These are phyloP conservation scores for Monosporascus cannonballus DNA, from an alignment of 2,329 filamentous ascomycete species.

Conservation along the genomic window DNA sequence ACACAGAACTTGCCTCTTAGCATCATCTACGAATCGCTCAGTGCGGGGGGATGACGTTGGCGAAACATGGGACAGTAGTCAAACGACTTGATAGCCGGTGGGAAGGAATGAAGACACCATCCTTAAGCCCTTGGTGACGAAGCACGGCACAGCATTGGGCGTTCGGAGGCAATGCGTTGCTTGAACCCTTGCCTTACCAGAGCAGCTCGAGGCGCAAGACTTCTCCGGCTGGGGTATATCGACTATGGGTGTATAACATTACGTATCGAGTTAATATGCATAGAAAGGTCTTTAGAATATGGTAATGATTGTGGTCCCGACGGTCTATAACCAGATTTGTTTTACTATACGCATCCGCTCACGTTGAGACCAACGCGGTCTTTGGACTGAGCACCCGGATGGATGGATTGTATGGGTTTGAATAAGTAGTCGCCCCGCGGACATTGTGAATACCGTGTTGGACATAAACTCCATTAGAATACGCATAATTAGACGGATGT, in stretches of 20 bases:
- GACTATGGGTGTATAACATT: neutral
- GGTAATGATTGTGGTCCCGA: too few species aligned
- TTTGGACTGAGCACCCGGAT: too few species aligned
- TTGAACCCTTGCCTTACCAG: constrained; percentile 5
- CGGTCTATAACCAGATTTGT: too few species aligned
- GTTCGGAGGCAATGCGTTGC: constrained; percentile 7
- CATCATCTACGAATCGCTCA: constrained; percentile 11
- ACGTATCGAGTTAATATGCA: neutral
- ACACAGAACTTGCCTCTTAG: constrained; percentile 5
- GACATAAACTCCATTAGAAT: too few species aligned
- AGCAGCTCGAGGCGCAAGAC: constrained; percentile 6
- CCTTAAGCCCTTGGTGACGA: constrained; percentile 11
- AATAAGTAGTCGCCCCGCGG: too few species aligned
- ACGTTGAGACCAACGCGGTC: too few species aligned
- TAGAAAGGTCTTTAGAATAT: too few species aligned
- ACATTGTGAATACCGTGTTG: too few species aligned
- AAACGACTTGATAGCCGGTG: constrained; percentile 5
- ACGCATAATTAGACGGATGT: too few species aligned
- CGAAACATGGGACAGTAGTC: constrained; percentile 2
- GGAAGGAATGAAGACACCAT: constrained; percentile 1
- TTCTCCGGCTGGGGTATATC: constrained; percentile 8
- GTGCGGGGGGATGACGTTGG: constrained; percentile 6
- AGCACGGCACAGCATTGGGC: constrained; percentile 5
- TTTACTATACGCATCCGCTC: too few species aligned
- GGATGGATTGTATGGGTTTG: too few species aligned